Percentiles rank a stretch among this genome's conserved stretches.
phyloP scores from a whole-genome alignment of 169 alveolate genomes.

The Eimeria nieschulzi region DNA sequence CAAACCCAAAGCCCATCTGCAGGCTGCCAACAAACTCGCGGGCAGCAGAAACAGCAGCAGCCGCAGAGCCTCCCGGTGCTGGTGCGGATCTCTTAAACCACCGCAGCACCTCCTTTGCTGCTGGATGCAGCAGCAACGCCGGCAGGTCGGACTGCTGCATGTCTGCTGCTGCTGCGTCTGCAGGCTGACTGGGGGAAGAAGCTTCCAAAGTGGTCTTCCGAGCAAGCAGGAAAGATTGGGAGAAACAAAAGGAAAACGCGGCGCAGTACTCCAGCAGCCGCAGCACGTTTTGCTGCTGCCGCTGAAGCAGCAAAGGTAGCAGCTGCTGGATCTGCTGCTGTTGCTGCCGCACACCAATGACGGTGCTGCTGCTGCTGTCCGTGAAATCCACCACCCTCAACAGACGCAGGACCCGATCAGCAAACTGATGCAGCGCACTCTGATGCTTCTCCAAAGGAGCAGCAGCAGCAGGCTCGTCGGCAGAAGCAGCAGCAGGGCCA shows the following conservation, averaged over 20 bases:
- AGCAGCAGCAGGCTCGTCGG: neutral
- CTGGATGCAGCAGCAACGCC: conserved; percentile 7
- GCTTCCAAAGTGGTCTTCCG: neutral
- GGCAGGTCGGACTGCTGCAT: conserved; percentile 10
- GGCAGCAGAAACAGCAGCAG: conserved; percentile 10
- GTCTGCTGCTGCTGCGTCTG: neutral
- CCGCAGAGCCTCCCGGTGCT: neutral
- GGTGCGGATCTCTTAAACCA: conserved; percentile 3
- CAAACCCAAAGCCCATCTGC: conserved; percentile 4
- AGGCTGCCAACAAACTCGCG: neutral
- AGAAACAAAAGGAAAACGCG: conserved; percentile 21
- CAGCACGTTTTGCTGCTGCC: conserved; percentile 30
- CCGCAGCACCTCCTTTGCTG: conserved; percentile 32
- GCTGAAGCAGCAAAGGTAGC: conserved; percentile 22
- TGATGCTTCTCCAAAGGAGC: conserved; percentile 7
- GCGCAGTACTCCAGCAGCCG: conserved; percentile 36
- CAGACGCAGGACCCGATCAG: neutral
- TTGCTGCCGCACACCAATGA: neutral
- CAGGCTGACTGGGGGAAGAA: neutral
- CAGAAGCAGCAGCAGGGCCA: neutral
- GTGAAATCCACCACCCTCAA: neutral
- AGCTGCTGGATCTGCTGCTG: conserved; percentile 25
- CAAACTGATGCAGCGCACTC: conserved; percentile 3
- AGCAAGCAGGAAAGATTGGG: neutral
- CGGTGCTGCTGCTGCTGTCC: conserved; percentile 14